Percentiles rank a stretch among this genome's conserved stretches.
phyloP scores from a whole-genome alignment of 2,329 filamentous ascomycete genomes.

The Alternaria longipes region DNA sequence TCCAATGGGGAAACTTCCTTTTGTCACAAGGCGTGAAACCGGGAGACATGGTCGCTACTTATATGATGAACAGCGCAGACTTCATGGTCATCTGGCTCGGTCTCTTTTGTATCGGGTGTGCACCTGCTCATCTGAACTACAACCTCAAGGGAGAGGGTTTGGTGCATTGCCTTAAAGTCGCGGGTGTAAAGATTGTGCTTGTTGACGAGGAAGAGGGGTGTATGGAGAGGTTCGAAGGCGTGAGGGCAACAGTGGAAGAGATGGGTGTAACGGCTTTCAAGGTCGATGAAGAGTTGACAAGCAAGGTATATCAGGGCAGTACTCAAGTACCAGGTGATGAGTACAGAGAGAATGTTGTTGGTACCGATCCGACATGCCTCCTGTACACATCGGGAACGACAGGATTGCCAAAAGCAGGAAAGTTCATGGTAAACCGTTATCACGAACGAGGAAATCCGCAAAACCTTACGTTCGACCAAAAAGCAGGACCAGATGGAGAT shows the following conservation, averaged over 20 bases:
- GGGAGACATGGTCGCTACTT: conserved; percentile 70
- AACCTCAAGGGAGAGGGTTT: conserved; percentile 70
- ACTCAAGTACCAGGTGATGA: conserved; percentile 60
- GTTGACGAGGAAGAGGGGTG: conserved; percentile 62
- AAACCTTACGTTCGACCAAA: conserved; percentile 45
- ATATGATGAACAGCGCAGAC: conserved; percentile 71
- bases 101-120: conserved; percentile 70
- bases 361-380: conserved; percentile 65
- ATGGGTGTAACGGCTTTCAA: conserved; percentile 30
- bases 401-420: conserved; percentile 69
- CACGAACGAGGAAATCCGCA: conserved; percentile 49
- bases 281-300: conserved; percentile 29
- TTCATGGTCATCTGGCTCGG: conserved; percentile 73
- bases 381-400: conserved; percentile 81
- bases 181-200: conserved; percentile 63
- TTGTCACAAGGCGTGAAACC: conserved; percentile 64
- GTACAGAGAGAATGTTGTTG: conserved; percentile 62
- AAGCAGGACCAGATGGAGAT: conserved; percentile 56
- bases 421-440: conserved; percentile 39
- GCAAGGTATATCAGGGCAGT: conserved; percentile 27
- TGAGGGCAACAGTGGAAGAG: conserved; percentile 27
- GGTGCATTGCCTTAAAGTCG: conserved; percentile 70
- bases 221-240: conserved; percentile 29
- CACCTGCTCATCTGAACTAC: conserved; percentile 75
- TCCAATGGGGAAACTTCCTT: conserved; percentile 45